Conservation (phyloP, 192 early-diverging fungal species). For the Coemansia sp. region DNA sequence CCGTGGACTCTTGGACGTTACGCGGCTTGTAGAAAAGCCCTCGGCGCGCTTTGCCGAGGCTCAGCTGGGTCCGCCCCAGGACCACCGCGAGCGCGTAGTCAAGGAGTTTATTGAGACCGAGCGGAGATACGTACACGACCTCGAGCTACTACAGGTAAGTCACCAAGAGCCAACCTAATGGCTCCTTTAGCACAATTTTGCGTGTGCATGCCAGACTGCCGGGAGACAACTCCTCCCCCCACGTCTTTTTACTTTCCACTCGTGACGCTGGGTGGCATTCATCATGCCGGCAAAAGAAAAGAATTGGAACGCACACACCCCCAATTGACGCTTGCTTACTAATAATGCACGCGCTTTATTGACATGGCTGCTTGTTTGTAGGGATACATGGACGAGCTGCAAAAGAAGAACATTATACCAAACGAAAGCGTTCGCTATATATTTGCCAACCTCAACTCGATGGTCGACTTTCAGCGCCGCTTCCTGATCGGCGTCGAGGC, state of each 20-base stretch:
- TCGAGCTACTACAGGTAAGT: conserved; percentile 79
- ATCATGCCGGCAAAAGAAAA: conserved; percentile 3
- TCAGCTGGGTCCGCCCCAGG: conserved; percentile 66
- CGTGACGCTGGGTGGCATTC: not conserved
- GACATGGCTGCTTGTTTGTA: conserved; percentile 27
- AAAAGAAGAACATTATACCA: conserved; percentile 70
- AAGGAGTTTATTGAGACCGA: conserved; percentile 93
- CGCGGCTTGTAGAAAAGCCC: conserved; percentile 43
- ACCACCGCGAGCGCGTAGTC: conserved; percentile 87
- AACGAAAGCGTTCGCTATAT: conserved; percentile 80
- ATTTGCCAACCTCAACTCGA: conserved; percentile 90
- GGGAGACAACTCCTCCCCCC: not conserved
- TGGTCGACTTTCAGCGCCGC: conserved; percentile 96
- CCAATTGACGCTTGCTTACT: conserved; percentile 16
- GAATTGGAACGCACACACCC: not conserved
- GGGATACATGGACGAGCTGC: conserved; percentile 73
- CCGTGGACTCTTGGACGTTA: conserved; percentile 47
- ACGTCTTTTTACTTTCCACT: not conserved
- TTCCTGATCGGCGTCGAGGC: conserved; percentile 92
- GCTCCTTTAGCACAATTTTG: not conserved
- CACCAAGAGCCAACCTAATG: not conserved
- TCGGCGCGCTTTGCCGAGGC: conserved; percentile 57
- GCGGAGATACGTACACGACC: conserved; percentile 84
- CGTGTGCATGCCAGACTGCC: not conserved
- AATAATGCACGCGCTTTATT: conserved; percentile 24